These are phyloP conservation scores for Lasiodiplodia hormozganensis DNA, from an alignment of 2,329 filamentous ascomycete species.

Conservation along the genomic window DNA sequence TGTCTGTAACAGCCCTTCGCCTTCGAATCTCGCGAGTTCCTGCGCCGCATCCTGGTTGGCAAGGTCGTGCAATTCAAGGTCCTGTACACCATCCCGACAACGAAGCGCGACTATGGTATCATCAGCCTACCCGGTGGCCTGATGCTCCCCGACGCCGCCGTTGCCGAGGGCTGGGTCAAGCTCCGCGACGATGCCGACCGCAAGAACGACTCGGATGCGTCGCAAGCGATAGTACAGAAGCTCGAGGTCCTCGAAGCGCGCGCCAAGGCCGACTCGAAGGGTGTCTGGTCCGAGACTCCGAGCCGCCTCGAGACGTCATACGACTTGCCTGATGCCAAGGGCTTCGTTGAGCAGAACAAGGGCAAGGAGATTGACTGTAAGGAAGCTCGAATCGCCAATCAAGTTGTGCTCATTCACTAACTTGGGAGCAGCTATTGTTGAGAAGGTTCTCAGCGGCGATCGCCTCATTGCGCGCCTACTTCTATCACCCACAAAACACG, in stretches of 20 bases:
- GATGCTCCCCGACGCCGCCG: constrained; percentile 78
- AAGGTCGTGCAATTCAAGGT: constrained; percentile 86
- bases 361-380: constrained; percentile 78
- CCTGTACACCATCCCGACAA: constrained; percentile 83
- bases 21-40: constrained; percentile 92
- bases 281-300: constrained; percentile 76
- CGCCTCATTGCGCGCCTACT: constrained; percentile 84
- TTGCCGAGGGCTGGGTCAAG: constrained; percentile 91
- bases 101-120: constrained; percentile 84
- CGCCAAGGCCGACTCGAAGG: constrained; percentile 80
- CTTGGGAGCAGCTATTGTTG: constrained; percentile 66
- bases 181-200: constrained; percentile 92
- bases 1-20: constrained; percentile 67
- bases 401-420: constrained; percentile 32
- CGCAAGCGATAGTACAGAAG: constrained; percentile 73
- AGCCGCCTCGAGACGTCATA: constrained; percentile 77
- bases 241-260: constrained; percentile 78
- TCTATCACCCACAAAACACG: constrained; percentile 80
- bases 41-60: constrained; percentile 83
- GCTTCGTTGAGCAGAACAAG: constrained; percentile 83
- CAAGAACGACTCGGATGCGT: constrained; percentile 84
- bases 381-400: constrained; percentile 12
- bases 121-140: constrained; percentile 66
- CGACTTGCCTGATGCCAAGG: constrained; percentile 77
- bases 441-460: constrained; percentile 90